Base-by-base conservation (phyloP, 2,329 filamentous ascomycete genomes). In the Polytolypa hystricis region DNA sequence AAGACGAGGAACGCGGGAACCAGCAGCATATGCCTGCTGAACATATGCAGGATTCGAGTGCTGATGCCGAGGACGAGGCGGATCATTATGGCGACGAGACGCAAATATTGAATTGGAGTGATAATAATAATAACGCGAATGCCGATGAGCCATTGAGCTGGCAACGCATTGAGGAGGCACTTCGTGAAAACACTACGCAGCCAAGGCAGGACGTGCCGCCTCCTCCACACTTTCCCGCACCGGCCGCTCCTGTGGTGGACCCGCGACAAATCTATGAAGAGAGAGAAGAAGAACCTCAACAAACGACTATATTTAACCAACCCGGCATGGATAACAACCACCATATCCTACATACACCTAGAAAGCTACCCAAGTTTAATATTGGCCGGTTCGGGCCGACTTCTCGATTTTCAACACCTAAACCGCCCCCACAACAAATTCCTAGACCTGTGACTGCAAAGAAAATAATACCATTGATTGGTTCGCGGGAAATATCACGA, bases 111-210 rank as follows among this genome's bases (percentile, higher is more conserved):
- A 48, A 53, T 33, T 55, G 55, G 47, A 48, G 52, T 33, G n/a
- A n/a, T n/a, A 15, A 11, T 31, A 38, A 3, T 16, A 38, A 20
- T 12, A 18, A 33, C 7, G 10, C 25, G 2, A 25, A 18, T n/a
- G 39, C 28, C 18, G 21, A 23, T 15, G 55, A 57, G 35, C 55
- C 54, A 8, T 43, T 60, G 30, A 60, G 56, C 43, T 55, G 53
- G 42, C 57, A 61, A 41, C 55, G 51, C 39, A 62, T 60, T 42
- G 61, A 56, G 55, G 51, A 47, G 27, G 53, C 57, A 11, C 47
- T 48, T 16, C 40, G 36, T 20, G 43, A 41, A 15, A 30, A 40
- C 18, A 31, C 19, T 27, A n/a, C 17, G 20, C 32, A 27, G 15
- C 30, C 30, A 30, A 25, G 11, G 25, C 20, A 27, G 16, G n/a